These are phyloP conservation scores for Ceratocystis papillata DNA, from an alignment of 2,329 filamentous ascomycete species.

Conservation along the genomic window DNA sequence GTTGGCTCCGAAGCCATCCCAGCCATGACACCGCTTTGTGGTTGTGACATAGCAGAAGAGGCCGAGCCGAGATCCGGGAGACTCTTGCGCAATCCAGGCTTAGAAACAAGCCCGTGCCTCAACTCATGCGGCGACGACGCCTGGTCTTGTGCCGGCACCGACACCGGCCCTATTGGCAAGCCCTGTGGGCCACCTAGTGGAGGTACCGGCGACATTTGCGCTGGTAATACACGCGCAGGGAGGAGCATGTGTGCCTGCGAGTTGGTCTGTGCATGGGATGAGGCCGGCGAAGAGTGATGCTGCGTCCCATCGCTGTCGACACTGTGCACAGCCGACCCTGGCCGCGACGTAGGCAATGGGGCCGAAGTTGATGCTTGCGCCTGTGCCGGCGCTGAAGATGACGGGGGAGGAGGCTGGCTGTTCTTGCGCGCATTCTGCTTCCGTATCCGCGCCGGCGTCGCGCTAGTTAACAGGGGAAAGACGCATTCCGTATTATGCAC, in stretches of 20 bases:
- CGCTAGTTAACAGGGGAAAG: slow-evolving; percentile 35
- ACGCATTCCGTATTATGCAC: slow-evolving; percentile 48
- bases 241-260: not conserved
- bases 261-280: not conserved
- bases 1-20: not conserved
- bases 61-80: not conserved
- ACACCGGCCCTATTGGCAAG: not conserved
- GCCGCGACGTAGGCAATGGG: not conserved
- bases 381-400: not conserved
- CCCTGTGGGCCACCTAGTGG: not conserved
- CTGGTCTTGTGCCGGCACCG: not conserved
- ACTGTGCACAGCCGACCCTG: not conserved
- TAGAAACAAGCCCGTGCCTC: not conserved
- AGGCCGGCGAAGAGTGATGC: not conserved
- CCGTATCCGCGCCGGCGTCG: slow-evolving; percentile 25
- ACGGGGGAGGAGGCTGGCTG: not conserved
- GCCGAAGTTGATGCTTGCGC: not conserved
- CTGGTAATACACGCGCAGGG: not conserved
- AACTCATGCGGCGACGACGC: not conserved
- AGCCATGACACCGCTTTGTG: not conserved
- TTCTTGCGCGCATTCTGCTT: slow-evolving; percentile 20
- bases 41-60: not conserved
- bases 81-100: not conserved
- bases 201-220: not conserved
- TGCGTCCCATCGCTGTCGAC: not conserved